Base-by-base conservation (phyloP, 1,139 yeast genomes). In the Geotrichum europaeum region DNA sequence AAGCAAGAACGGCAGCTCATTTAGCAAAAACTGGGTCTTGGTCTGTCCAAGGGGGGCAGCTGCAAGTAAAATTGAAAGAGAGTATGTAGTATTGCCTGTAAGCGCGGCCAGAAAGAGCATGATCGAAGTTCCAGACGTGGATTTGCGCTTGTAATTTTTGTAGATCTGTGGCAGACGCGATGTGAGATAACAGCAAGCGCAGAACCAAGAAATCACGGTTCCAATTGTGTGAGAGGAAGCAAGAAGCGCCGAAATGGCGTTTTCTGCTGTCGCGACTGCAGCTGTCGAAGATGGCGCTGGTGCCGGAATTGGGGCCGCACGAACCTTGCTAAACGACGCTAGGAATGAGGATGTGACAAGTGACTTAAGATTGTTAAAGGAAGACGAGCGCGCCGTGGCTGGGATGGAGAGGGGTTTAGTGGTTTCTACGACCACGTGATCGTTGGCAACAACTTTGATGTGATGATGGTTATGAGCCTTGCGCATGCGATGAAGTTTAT, bases 121-220 rank as follows among this genome's bases (percentile, higher is more conserved):
- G 40, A 95, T 87, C 1, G 96, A 87, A 1, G 91, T 78, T 3
- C 97, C 98, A 52, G 85, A 86, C 0, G 96, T 94, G 3, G 96
- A 86, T 69, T 86, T 86, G 55, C 96, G 78, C 63, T 77, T 71
- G 71, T 84, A 85, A 74, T 92, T 92, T 68, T 88, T 89, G 71
- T 81, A 76, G 54, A 92, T 76, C 70, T 92, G 99, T 0, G 99
- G 99, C 58, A 91, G 76, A 65, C 99, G 78, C 1, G 97, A 89
- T 10, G 84, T 75, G 61, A 91, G 80, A 70, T 94, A 92, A 58
- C 89, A 84, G 9, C 75, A 68, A 0, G 96, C 89, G 66, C 96
- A 90, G 4, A 82, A 71, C 96, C 97, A 94, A 0, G 97, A 95
- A 57, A 88, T 76, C 0, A 81, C 61, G 9, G 78, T 71, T 0